phyloP scores from a whole-genome alignment of 306 rosid species.

The Vigna trinervia region DNA sequence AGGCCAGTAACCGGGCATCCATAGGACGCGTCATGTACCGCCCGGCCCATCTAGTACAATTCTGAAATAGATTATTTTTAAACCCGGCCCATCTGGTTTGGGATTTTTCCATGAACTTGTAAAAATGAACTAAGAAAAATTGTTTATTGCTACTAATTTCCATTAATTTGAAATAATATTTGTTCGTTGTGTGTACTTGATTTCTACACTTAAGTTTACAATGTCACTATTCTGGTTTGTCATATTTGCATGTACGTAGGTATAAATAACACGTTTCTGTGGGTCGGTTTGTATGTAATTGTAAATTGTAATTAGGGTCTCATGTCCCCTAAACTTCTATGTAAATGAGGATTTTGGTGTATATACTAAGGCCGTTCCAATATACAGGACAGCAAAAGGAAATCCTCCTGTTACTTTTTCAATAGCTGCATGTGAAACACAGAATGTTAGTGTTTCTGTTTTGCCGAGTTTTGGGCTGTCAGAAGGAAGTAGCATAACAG shows the following conservation, averaged over 20 bases:
- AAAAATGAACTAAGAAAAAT: no score
- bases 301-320: conserved; percentile 24
- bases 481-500: conserved; percentile 72
- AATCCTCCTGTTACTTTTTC: conserved; percentile 94
- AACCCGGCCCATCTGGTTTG: no score
- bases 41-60: no score
- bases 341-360: conserved; percentile 42
- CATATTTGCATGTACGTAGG: conserved; percentile 2
- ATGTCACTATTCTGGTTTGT: conserved; percentile 28
- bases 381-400: conserved; percentile 88
- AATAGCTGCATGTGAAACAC: conserved; percentile 96
- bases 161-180: neutral
- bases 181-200: neutral
- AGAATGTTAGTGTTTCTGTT: conserved; percentile 92
- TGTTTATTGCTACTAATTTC: no score
- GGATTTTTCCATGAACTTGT: no score
- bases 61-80: no score
- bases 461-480: conserved; percentile 90
- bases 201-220: neutral
- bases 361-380: conserved; percentile 42
- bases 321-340: conserved; percentile 24
- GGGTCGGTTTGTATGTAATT: neutral
- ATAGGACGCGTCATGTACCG: no score
- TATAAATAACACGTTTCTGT: neutral
- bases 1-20: no score